Evolutionary conservation across 2,329 filamentous ascomycete genomes (phyloP).

Genomic region (Fusarium kyushuense): DNA sequence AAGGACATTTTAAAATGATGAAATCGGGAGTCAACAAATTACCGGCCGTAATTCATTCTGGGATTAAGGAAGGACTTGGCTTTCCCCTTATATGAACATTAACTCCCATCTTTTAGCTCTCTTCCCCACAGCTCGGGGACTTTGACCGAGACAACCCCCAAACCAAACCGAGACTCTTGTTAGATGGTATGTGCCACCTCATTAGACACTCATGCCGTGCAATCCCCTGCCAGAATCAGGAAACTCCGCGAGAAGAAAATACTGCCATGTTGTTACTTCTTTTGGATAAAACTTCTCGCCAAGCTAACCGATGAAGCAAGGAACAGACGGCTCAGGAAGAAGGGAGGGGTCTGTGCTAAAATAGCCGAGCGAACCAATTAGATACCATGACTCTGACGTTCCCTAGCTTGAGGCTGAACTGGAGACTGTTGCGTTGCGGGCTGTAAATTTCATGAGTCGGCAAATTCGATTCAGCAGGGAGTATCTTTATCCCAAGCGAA

Average conservation of each 20-base stretch:
- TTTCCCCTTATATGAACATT: conserved; percentile 15
- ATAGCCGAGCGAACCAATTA: conserved; percentile 39
- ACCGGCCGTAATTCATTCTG: not conserved
- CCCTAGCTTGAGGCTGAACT: not conserved
- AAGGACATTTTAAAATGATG: conserved; percentile 6
- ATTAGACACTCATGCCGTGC: not conserved
- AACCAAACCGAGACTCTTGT: too few species aligned
- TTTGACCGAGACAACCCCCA: not conserved
- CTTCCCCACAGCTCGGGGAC: too few species aligned
- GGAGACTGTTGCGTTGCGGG: not conserved
- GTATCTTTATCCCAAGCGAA: not conserved
- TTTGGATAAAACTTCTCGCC: not conserved
- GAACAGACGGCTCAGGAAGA: not conserved
- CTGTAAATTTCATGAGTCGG: not conserved
- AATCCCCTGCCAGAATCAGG: not conserved
- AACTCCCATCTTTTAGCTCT: not conserved
- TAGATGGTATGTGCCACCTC: not conserved
- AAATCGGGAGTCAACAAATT: not conserved
- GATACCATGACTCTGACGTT: not conserved
- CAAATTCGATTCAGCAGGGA: not conserved
- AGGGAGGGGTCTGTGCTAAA: not conserved
- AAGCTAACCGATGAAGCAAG: not conserved
- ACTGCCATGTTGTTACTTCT: not conserved
- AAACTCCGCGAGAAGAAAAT: not conserved
- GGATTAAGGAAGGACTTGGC: not conserved